A percentile compares a stretch with the other conserved stretches of the same genome.
Evolutionary conservation across 176 grass and related monocot species (phyloP).

Genomic region (Saccharum spontaneum): DNA sequence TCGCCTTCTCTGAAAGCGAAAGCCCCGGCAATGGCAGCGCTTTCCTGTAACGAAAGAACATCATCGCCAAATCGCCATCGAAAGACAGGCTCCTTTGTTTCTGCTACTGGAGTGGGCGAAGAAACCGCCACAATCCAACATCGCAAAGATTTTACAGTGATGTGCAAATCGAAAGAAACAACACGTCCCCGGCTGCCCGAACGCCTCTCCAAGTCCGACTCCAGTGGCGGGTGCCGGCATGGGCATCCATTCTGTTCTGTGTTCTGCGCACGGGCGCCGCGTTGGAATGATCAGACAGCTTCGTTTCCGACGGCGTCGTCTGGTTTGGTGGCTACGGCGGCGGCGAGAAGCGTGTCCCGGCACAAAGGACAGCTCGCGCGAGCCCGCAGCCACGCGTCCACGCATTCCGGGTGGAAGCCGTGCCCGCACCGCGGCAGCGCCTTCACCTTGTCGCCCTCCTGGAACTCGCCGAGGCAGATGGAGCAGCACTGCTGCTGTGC

Average conservation of each 20-base stretch:
- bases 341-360: slow-evolving; percentile 26
- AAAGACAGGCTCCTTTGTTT: neutral
- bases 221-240: neutral
- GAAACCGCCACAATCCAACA: neutral
- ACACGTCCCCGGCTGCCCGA: neutral
- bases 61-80: neutral
- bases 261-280: neutral
- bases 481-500: slow-evolving; percentile 39
- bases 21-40: neutral
- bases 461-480: slow-evolving; percentile 53
- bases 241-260: too few relatives aligned
- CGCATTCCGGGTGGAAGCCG: slow-evolving; percentile 51
- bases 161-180: neutral
- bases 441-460: slow-evolving; percentile 39
- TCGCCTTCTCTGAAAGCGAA: neutral
- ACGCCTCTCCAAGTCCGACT: neutral
- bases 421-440: slow-evolving; percentile 42
- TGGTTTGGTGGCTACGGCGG: neutral
- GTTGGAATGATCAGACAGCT: slow-evolving; percentile 8
- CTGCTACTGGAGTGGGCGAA: neutral
- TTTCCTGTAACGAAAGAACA: neutral
- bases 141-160: neutral
- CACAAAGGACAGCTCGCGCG: slow-evolving; percentile 44
- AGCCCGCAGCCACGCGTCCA: slow-evolving; percentile 44
- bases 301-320: slow-evolving; percentile 7